Percentiles rank a stretch among this genome's conserved stretches.
Evolutionary conservation across 331 rosid species (phyloP).

Genomic region (Malus hybrid): DNA sequence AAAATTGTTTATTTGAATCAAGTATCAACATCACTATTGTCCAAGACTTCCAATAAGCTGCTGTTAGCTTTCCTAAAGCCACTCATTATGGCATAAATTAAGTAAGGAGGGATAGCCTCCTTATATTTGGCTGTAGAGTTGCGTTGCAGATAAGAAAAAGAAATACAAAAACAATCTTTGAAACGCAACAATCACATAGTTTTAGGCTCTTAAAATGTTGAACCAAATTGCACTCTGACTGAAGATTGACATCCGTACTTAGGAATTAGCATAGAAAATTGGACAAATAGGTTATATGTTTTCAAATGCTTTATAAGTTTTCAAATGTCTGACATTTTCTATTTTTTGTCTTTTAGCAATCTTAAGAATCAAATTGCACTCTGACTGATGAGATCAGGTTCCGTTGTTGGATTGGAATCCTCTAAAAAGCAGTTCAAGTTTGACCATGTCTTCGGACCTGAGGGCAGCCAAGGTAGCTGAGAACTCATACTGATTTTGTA

Average conservation of each 20-base stretch:
- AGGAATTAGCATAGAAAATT: neutral
- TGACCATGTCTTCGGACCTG: conserved; percentile 76
- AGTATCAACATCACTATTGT: neutral
- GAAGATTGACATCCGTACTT: neutral
- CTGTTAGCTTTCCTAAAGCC: too few relatives aligned
- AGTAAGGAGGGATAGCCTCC: too few relatives aligned
- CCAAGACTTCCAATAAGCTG: too few relatives aligned
- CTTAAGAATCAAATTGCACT: neutral
- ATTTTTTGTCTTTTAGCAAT: neutral
- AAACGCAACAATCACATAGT: neutral
- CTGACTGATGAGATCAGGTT: too few relatives aligned
- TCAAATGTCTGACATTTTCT: neutral
- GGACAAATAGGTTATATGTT: neutral
- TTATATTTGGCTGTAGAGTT: too few relatives aligned
- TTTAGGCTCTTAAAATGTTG: neutral
- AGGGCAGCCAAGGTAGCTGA: conserved; percentile 74
- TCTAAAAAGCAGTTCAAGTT: conserved; percentile 83
- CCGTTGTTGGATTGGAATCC: conserved; percentile 67
- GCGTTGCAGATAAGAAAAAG: too few relatives aligned
- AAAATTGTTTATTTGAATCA: neutral
- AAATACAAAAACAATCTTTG: too few relatives aligned
- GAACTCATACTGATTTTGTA: conserved; percentile 6
- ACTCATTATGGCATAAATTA: too few relatives aligned
- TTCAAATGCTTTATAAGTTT: too few relatives aligned
- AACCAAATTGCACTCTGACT: neutral